Percentiles rank a stretch among this genome's conserved stretches.
phyloP scores from a whole-genome alignment of 2,329 filamentous ascomycete genomes.

The Dactylella cylindrospora region DNA sequence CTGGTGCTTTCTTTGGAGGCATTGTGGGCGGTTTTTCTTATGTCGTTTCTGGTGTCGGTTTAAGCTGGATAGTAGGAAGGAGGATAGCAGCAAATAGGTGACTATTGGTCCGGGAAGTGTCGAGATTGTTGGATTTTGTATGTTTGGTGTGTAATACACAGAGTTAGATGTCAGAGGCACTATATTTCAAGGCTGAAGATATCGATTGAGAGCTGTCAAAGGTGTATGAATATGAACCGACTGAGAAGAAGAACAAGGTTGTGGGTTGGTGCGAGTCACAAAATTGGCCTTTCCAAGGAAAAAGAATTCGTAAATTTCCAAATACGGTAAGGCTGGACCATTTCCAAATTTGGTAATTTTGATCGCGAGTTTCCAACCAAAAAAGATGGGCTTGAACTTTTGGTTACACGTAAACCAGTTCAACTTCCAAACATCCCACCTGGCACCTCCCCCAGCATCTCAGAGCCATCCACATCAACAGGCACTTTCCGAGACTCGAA shows the following conservation, averaged over 20 bases:
- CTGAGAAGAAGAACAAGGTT: constrained; percentile 5
- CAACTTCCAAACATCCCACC: neutral
- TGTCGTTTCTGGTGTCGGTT: neutral
- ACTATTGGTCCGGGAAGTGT: neutral
- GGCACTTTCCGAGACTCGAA: neutral
- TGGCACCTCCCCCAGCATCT: neutral
- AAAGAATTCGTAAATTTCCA: constrained; percentile 18
- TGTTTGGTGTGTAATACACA: no score
- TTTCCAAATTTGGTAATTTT: constrained; percentile 20
- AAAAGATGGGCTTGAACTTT: neutral
- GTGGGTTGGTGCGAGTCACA: constrained; percentile 39
- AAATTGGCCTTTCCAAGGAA: constrained; percentile 5
- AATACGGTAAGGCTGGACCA: neutral
- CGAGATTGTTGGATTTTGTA: neutral
- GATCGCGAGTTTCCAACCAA: constrained; percentile 32
- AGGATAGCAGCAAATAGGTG: neutral
- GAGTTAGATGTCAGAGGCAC: no score
- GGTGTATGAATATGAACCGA: constrained; percentile 6
- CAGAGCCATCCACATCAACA: neutral
- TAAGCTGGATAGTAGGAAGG: constrained; percentile 4
- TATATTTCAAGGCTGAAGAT: neutral
- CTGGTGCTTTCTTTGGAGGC: constrained; percentile 48
- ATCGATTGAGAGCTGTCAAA: neutral
- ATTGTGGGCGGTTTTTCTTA: constrained; percentile 36
- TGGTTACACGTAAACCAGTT: constrained; percentile 42